Evolutionary conservation across 139 green algal species (phyloP), one percentile per base, ranked within the genome.

Genomic region (Coelastrella sp.): DNA sequence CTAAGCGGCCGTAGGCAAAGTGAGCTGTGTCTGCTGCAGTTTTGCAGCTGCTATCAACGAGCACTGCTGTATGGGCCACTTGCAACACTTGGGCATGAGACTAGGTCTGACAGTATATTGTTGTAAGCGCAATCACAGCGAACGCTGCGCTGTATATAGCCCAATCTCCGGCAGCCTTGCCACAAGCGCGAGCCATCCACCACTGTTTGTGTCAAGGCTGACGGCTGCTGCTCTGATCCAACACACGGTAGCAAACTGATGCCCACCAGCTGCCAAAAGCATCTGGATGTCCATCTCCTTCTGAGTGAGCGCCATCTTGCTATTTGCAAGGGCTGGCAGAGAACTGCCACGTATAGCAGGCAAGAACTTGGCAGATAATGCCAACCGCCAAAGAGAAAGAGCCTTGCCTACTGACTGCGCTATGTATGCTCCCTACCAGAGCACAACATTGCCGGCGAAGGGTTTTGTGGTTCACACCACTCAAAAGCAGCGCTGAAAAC

Each of bases 231-330:
- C 53, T 21, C 60, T 93, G 75, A 68, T 57, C 50, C 21, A 5
- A 32, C 48, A 68, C 23, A 25, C 15, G 45, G 17, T 19, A 15
- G 51, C 21, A 67, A 94, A 95, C 48, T 98, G 90, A 71, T 99
- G 96, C 87, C 90, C 94, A 79, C 93, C 86, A 40, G 96, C 96
- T 64, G 96, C 96, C 64, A 98, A 89, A 93, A 99, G 96, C 91
- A 98, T 96, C 89, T 97, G 92, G 59, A 99, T 95, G 81, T 98
- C 94, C 63, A 85, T 51, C 79, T 94, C 92, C 86, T 94, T 95
- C 89, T 96, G 92, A 69, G 89, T 94, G 77, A 96, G 88, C 66
- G 93, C 93, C 93, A 96, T 96, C 81, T 79, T 93, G 69, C 83
- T 76, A 50, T 9, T 50, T 79, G 34, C 34, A 43, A 73, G 35